Conservation (phyloP, 306 rosid genomes). For the Boehmeria nivea region DNA sequence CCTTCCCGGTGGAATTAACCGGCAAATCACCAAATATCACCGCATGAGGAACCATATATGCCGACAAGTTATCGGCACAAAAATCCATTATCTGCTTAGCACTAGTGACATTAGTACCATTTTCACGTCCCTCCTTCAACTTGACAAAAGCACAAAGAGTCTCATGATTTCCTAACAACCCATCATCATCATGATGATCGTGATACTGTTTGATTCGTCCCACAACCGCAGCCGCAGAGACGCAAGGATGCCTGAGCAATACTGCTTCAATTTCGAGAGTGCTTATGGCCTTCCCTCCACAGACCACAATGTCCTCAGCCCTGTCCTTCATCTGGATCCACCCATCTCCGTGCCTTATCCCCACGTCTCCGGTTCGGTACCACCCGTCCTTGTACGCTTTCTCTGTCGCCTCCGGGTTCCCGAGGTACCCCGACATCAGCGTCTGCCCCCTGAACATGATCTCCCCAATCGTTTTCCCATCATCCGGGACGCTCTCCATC, state of each 20-base stretch:
- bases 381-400: conserved; percentile 63
- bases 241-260: conserved; percentile 56
- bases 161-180: conserved; percentile 16
- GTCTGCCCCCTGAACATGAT: conserved; percentile 64
- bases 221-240: conserved; percentile 68
- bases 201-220: conserved; percentile 17
- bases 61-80: conserved; percentile 46
- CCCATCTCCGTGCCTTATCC: conserved; percentile 41
- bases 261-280: conserved; percentile 70
- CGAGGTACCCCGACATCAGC: conserved; percentile 57
- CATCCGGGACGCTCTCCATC: conserved; percentile 50
- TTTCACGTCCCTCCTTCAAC: conserved; percentile 39
- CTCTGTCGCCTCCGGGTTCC: conserved; percentile 35
- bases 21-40: conserved; percentile 73
- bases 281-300: conserved; percentile 43
- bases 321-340: conserved; percentile 68
- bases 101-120: conserved; percentile 12
- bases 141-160: conserved; percentile 51
- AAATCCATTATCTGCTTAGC: conserved; percentile 46
- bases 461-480: conserved; percentile 74
- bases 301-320: conserved; percentile 43
- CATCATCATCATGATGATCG: conserved; percentile 16
- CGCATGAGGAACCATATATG: conserved; percentile 58
- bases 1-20: conserved; percentile 70
- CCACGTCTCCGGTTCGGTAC: conserved; percentile 78